A percentile compares a stretch with the other conserved stretches of the same genome.
Evolutionary conservation across 768 basidiomycete genomes (phyloP).

Genomic region (Clitopilus hobsonii): DNA sequence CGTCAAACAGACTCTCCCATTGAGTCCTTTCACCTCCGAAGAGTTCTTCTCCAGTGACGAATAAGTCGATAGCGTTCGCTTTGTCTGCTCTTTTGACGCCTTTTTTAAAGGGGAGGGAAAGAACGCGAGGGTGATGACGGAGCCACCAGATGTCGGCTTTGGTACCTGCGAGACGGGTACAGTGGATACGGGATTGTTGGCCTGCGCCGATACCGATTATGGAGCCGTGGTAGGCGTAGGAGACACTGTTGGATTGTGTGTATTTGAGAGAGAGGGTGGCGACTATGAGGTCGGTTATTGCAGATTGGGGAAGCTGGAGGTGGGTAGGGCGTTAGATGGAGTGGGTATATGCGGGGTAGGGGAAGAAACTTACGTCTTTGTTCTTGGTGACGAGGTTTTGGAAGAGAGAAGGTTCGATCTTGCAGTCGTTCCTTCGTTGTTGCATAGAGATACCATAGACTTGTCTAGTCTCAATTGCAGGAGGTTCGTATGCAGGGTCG

Average conservation of each 20-base stretch:
- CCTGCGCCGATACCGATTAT: slow-evolving; percentile 96
- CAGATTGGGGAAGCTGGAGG: slow-evolving; percentile 64
- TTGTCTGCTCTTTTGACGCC: slow-evolving; percentile 98
- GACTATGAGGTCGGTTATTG: slow-evolving; percentile 88
- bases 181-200: slow-evolving; percentile 98
- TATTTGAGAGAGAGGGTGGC: slow-evolving; percentile 97
- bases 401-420: slow-evolving; percentile 79
- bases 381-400: slow-evolving; percentile 85
- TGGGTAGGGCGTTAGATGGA: slow-evolving; percentile 1
- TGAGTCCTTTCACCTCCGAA: slow-evolving; percentile 87
- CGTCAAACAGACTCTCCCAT: slow-evolving; percentile 89
- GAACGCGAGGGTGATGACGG: slow-evolving; percentile 91
- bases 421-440: slow-evolving; percentile 86
- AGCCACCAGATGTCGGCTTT: slow-evolving; percentile 99
- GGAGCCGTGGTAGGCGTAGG: slow-evolving; percentile 88
- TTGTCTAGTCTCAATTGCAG: slow-evolving; percentile 85
- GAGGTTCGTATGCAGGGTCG: slow-evolving; percentile 77
- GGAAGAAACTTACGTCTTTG: slow-evolving; percentile 58
- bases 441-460: slow-evolving; percentile 91
- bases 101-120: slow-evolving; percentile 92
- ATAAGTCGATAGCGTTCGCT: slow-evolving; percentile 96
- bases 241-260: slow-evolving; percentile 98
- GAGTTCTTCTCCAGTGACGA: slow-evolving; percentile 84
- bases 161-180: slow-evolving; percentile 93
- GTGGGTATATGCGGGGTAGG: neutral